Conservation (phyloP, 2,329 filamentous ascomycete genomes). For the Mycocentrospora acerina region DNA sequence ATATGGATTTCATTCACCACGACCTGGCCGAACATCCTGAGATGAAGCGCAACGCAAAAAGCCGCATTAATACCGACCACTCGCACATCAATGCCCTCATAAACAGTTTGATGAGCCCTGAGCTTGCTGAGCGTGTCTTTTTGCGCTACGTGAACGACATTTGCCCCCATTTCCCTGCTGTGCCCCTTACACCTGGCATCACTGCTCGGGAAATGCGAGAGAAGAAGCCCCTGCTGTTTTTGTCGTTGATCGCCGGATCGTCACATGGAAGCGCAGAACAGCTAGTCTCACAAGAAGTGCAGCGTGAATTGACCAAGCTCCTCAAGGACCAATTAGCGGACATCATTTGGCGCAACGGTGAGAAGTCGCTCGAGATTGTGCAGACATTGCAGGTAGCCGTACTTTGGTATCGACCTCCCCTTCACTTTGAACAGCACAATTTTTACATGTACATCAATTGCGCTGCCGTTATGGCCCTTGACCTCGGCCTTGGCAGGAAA, state of each 20-base stretch:
- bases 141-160: slow-evolving; percentile 57
- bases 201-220: slow-evolving; percentile 57
- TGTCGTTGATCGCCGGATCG: slow-evolving; percentile 58
- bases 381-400: slow-evolving; percentile 74
- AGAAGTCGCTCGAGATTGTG: slow-evolving; percentile 80
- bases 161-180: slow-evolving; percentile 57
- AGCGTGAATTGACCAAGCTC: slow-evolving; percentile 66
- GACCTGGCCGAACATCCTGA: slow-evolving; percentile 39
- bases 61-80: slow-evolving; percentile 35
- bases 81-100: slow-evolving; percentile 42
- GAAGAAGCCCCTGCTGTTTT: slow-evolving; percentile 61
- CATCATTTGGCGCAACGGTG: slow-evolving; percentile 70
- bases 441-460: slow-evolving; percentile 87
- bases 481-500: slow-evolving; percentile 73
- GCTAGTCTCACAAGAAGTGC: slow-evolving; percentile 54
- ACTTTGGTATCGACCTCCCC: slow-evolving; percentile 85
- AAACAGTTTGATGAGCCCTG: slow-evolving; percentile 52
- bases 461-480: slow-evolving; percentile 78
- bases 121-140: slow-evolving; percentile 59
- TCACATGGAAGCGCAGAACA: slow-evolving; percentile 48
- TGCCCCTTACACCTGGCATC: slow-evolving; percentile 58
- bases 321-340: slow-evolving; percentile 74
- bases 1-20: slow-evolving; percentile 41
- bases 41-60: slow-evolving; percentile 34
- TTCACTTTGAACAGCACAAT: slow-evolving; percentile 81